Evolutionary conservation across 768 basidiomycete genomes (phyloP).

Genomic region (Podaxis carcinomalis): DNA sequence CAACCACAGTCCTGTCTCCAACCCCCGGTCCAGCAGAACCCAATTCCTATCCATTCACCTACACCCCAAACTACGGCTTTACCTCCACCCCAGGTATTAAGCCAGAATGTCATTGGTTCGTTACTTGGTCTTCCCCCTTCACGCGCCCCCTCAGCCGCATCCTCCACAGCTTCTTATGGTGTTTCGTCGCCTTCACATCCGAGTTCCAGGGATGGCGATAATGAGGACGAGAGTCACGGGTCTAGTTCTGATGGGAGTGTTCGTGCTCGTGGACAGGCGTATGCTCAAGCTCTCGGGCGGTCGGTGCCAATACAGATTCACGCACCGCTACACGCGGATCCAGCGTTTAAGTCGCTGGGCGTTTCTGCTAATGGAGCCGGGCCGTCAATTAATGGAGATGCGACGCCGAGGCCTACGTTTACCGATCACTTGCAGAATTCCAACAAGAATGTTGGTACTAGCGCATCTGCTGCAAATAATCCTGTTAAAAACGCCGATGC

Average conservation of each 20-base stretch:
- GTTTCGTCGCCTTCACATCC: conserved; percentile 28
- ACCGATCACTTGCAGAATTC: neutral
- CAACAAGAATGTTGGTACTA: neutral
- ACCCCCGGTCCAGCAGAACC: conserved; percentile 21
- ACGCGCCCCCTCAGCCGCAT: conserved; percentile 37
- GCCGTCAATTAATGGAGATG: conserved; percentile 2
- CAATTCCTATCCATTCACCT: conserved; percentile 39
- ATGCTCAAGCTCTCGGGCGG: neutral
- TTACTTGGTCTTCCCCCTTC: conserved; percentile 54
- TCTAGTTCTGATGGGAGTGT: conserved; percentile 25
- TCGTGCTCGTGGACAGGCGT: neutral
- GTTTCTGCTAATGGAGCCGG: neutral
- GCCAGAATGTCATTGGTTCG: conserved; percentile 63
- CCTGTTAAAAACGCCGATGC: neutral
- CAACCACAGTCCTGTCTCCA: conserved; percentile 12
- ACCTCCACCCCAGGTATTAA: conserved; percentile 60
- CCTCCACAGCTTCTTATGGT: conserved; percentile 17
- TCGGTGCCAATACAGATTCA: neutral
- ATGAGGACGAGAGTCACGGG: conserved; percentile 41
- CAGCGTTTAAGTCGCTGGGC: conserved; percentile 15
- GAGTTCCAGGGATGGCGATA: conserved; percentile 55
- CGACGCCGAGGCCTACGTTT: conserved; percentile 19
- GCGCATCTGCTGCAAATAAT: neutral
- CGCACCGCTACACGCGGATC: conserved; percentile 18
- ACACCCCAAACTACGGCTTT: conserved; percentile 44